These are phyloP conservation scores for Candida albicans DNA, from an alignment of 1,139 yeast genomes.

Conservation along the genomic window DNA sequence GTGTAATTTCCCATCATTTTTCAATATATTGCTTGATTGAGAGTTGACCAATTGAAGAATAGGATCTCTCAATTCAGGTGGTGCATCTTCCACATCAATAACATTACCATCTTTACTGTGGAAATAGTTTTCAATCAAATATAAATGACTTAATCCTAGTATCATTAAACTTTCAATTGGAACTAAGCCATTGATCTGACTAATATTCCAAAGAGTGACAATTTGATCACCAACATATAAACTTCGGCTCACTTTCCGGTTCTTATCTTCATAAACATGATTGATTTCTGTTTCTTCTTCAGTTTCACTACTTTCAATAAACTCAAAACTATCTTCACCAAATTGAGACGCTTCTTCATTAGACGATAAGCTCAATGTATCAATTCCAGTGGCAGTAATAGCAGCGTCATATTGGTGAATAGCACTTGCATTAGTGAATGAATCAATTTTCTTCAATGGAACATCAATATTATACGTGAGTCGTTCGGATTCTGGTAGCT, in stretches of 20 bases:
- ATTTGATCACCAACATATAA: slow-evolving; percentile 72
- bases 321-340: slow-evolving; percentile 39
- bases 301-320: slow-evolving; percentile 15
- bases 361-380: slow-evolving; percentile 27
- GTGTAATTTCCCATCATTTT: slow-evolving; percentile 34
- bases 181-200: slow-evolving; percentile 70
- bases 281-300: slow-evolving; percentile 18
- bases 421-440: slow-evolving; percentile 5
- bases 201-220: slow-evolving; percentile 68
- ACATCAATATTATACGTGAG: slow-evolving; percentile 40
- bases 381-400: slow-evolving; percentile 22
- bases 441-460: slow-evolving; percentile 32
- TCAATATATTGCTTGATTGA: slow-evolving; percentile 26
- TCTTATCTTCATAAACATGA: slow-evolving; percentile 58
- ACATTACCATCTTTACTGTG: slow-evolving; percentile 61
- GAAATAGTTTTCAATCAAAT: slow-evolving; percentile 69
- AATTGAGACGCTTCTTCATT: slow-evolving; percentile 14
- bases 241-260: slow-evolving; percentile 69
- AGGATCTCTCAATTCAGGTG: slow-evolving; percentile 60
- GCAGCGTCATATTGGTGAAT: slow-evolving; percentile 20
- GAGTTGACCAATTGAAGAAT: slow-evolving; percentile 58
- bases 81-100: slow-evolving; percentile 66
- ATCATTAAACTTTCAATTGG: slow-evolving; percentile 74
- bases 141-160: slow-evolving; percentile 61
- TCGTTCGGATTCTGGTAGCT: slow-evolving; percentile 44